Percentiles rank a stretch among this genome's conserved stretches.
These are phyloP conservation scores for Debaryomyces singareniensis DNA, from an alignment of 1,139 yeast species.

Conservation along the genomic window DNA sequence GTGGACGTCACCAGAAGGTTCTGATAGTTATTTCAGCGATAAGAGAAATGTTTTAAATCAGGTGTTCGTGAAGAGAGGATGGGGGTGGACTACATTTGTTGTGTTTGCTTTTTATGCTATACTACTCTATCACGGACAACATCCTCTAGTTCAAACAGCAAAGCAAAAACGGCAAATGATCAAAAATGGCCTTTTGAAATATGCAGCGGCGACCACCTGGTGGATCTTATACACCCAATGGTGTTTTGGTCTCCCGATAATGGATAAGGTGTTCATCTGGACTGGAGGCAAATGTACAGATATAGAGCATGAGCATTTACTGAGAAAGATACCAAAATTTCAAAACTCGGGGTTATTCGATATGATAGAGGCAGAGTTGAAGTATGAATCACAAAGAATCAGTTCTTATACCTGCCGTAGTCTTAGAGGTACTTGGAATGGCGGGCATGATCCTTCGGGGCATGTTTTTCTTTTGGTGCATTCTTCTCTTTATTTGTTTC, in stretches of 20 bases:
- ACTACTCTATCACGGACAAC: constrained; percentile 7
- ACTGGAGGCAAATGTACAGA: constrained; percentile 80
- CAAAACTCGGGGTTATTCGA: constrained; percentile 1
- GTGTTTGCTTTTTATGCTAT: constrained; percentile 23
- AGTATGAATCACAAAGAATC: constrained; percentile 16
- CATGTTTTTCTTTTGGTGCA: constrained; percentile 79
- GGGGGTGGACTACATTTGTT: constrained; percentile 78
- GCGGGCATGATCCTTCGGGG: constrained; percentile 97
- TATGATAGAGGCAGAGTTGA: constrained; percentile 2
- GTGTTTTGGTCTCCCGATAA: constrained; percentile 81
- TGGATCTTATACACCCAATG: constrained; percentile 85
- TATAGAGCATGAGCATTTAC: constrained; percentile 10
- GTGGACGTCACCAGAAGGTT: constrained; percentile 19
- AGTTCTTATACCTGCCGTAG: constrained; percentile 53
- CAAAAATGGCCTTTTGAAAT: constrained; percentile 28
- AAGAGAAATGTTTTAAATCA: constrained; percentile 65
- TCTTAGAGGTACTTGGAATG: constrained; percentile 70
- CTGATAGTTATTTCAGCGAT: constrained; percentile 52
- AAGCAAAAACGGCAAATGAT: constrained; percentile 6
- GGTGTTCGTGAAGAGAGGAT: constrained; percentile 77
- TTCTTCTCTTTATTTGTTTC: constrained; percentile 62
- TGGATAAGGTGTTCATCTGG: constrained; percentile 73
- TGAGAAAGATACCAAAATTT: constrained; percentile 2
- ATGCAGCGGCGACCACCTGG: constrained; percentile 57
- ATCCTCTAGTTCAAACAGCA: constrained; percentile 7